These are phyloP conservation scores for Candida argentea DNA, from an alignment of 805 yeast genomes.

Conservation along the genomic window DNA sequence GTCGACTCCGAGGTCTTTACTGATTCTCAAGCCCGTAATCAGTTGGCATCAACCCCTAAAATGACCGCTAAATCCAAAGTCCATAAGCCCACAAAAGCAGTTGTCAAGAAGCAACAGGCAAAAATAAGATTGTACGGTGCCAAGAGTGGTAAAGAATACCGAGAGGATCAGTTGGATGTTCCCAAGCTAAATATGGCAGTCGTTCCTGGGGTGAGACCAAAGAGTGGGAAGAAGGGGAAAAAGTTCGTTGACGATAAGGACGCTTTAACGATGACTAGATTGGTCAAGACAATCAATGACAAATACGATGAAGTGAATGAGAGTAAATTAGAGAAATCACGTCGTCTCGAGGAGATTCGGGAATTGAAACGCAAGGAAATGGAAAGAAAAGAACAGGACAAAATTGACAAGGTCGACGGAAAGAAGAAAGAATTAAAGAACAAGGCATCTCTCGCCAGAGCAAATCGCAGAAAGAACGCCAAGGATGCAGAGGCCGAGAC, in stretches of 20 bases:
- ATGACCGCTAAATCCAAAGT: slow-evolving; percentile 49
- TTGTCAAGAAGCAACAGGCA: slow-evolving; percentile 58
- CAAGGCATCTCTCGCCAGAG: slow-evolving; percentile 62
- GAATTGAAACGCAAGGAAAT: slow-evolving; percentile 80
- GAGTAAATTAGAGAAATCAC: slow-evolving; percentile 82
- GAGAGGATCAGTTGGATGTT: slow-evolving; percentile 70
- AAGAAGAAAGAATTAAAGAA: slow-evolving; percentile 70
- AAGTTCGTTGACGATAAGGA: slow-evolving; percentile 68
- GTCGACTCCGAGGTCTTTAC: slow-evolving; percentile 57
- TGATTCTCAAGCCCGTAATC: slow-evolving; percentile 62
- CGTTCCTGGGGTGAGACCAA: slow-evolving; percentile 69
- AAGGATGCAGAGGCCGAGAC: slow-evolving; percentile 19
- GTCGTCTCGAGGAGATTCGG: slow-evolving; percentile 82
- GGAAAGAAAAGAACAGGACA: slow-evolving; percentile 69
- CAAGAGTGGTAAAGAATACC: slow-evolving; percentile 44
- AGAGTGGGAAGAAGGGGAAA: slow-evolving; percentile 82
- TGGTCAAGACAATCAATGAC: slow-evolving; percentile 76
- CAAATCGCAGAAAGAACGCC: slow-evolving; percentile 53
- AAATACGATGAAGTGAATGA: slow-evolving; percentile 69
- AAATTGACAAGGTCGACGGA: slow-evolving; percentile 57
- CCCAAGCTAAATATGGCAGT: slow-evolving; percentile 78
- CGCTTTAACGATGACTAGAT: slow-evolving; percentile 47
- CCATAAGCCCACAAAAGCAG: slow-evolving; percentile 37
- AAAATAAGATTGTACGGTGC: slow-evolving; percentile 60
- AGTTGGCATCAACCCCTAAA: slow-evolving; percentile 48